Conservation (phyloP, 768 basidiomycete genomes). For the Mycena metata region DNA sequence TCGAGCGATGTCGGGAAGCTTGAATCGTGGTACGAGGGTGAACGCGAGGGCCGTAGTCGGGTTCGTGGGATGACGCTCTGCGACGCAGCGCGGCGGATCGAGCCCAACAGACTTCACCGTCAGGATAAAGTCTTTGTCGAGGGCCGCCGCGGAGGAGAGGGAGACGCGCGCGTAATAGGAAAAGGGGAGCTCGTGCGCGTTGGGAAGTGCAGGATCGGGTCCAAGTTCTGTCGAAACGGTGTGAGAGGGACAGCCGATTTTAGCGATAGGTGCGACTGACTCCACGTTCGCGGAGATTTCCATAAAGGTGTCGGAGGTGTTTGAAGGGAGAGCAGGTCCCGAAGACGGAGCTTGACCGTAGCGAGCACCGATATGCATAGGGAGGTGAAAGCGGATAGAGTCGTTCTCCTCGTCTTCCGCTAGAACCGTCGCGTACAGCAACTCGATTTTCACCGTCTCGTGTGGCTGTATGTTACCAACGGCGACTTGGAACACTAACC, state of each 20-base stretch:
- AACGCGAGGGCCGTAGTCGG: constrained; percentile 53
- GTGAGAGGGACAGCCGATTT: constrained; percentile 33
- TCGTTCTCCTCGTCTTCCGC: constrained; percentile 35
- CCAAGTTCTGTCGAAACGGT: constrained; percentile 34
- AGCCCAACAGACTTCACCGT: constrained; percentile 53
- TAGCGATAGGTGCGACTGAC: constrained; percentile 30
- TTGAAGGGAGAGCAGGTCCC: too few species aligned
- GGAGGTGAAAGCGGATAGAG: constrained; percentile 31
- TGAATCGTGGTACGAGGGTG: constrained; percentile 59
- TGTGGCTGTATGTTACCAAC: constrained; percentile 27
- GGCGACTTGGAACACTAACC: constrained; percentile 36
- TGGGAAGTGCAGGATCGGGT: constrained; percentile 28
- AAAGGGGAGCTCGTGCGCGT: constrained; percentile 27
- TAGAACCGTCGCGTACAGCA: constrained; percentile 28
- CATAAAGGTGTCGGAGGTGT: constrained; percentile 4
- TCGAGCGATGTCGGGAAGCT: constrained; percentile 45
- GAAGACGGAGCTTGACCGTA: constrained; percentile 30
- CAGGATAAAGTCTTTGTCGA: constrained; percentile 58
- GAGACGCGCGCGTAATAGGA: constrained; percentile 32
- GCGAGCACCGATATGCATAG: constrained; percentile 33
- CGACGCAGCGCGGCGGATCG: constrained; percentile 59
- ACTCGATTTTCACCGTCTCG: constrained; percentile 24
- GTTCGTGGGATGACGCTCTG: constrained; percentile 43
- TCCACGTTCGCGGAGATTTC: constrained; percentile 27
- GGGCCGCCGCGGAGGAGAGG: constrained; percentile 24